These are phyloP conservation scores for Pseudogymnoascus sp. DNA, from an alignment of 2,329 filamentous ascomycete genomes.

Conservation along the genomic window DNA sequence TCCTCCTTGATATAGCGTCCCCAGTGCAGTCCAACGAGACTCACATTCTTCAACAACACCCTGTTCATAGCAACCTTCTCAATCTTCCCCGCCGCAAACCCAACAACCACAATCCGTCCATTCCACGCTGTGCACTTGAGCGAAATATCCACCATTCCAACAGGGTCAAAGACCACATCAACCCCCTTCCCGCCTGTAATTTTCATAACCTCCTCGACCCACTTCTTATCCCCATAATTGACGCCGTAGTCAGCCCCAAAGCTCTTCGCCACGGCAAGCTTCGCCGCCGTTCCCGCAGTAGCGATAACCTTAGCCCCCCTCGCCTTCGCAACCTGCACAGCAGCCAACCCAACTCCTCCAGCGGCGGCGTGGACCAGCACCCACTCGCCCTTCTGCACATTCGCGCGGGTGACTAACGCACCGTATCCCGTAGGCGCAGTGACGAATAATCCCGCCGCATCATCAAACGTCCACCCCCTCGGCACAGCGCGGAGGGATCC, in stretches of 20 bases:
- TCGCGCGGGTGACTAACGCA: slow-evolving; percentile 68
- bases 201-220: slow-evolving; percentile 63
- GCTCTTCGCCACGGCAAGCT: slow-evolving; percentile 65
- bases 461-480: slow-evolving; percentile 69
- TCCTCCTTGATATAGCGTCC: slow-evolving; percentile 72
- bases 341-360: slow-evolving; percentile 82
- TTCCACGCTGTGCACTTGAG: slow-evolving; percentile 95
- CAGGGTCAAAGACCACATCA: slow-evolving; percentile 92
- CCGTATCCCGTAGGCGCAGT: slow-evolving; percentile 88
- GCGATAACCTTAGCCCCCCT: slow-evolving; percentile 88
- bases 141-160: slow-evolving; percentile 77
- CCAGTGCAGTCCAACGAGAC: slow-evolving; percentile 85
- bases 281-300: slow-evolving; percentile 72
- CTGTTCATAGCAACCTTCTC: slow-evolving; percentile 92
- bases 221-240: slow-evolving; percentile 59
- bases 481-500: slow-evolving; percentile 64
- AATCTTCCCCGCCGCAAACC: slow-evolving; percentile 78
- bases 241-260: slow-evolving; percentile 82
- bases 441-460: slow-evolving; percentile 83
- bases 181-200: slow-evolving; percentile 62
- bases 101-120: slow-evolving; percentile 76
- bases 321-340: slow-evolving; percentile 90
- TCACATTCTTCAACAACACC: slow-evolving; percentile 88
- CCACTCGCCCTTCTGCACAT: slow-evolving; percentile 69
- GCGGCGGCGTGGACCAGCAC: slow-evolving; percentile 90